Conservation (phyloP, 371 early-diverging fungal species). For the Apophysomyces variabilis region DNA sequence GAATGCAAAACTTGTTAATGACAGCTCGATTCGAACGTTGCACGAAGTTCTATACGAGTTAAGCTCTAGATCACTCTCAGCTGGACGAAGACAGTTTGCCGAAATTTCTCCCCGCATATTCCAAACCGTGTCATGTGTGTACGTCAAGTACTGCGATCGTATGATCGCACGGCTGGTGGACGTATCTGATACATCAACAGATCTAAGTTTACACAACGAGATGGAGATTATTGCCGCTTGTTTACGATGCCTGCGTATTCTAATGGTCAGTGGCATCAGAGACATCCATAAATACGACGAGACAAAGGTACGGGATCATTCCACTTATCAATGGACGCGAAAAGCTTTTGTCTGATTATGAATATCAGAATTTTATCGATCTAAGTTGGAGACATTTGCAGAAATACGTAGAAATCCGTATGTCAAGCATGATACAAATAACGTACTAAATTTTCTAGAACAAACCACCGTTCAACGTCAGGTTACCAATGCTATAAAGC, state of each 20-base stretch:
- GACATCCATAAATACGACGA: constrained; percentile 69
- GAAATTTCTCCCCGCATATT: constrained; percentile 71
- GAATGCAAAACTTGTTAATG: constrained; percentile 56
- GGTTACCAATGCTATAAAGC: neutral
- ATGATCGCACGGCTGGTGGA: constrained; percentile 19
- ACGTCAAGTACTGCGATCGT: constrained; percentile 56
- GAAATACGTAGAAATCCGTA: constrained; percentile 62
- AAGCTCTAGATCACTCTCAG: constrained; percentile 74
- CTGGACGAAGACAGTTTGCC: constrained; percentile 70
- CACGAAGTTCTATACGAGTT: constrained; percentile 81
- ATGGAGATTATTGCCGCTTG: constrained; percentile 60
- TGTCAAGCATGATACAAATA: constrained; percentile 12
- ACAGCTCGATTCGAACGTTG: constrained; percentile 75
- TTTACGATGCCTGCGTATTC: constrained; percentile 73
- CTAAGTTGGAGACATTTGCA: constrained; percentile 60
- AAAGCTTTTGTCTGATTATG: neutral
- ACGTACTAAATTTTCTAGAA: neutral
- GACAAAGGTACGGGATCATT: constrained; percentile 39
- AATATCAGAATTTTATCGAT: constrained; percentile 48
- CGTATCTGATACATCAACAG: constrained; percentile 6
- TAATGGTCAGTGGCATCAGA: constrained; percentile 77
- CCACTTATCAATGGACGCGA: neutral
- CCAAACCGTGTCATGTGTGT: constrained; percentile 61
- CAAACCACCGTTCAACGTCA: constrained; percentile 18
- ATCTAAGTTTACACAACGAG: constrained; percentile 19